Evolutionary conservation across 2,329 filamentous ascomycete genomes (phyloP).

Genomic region (Penicillium sp.): DNA sequence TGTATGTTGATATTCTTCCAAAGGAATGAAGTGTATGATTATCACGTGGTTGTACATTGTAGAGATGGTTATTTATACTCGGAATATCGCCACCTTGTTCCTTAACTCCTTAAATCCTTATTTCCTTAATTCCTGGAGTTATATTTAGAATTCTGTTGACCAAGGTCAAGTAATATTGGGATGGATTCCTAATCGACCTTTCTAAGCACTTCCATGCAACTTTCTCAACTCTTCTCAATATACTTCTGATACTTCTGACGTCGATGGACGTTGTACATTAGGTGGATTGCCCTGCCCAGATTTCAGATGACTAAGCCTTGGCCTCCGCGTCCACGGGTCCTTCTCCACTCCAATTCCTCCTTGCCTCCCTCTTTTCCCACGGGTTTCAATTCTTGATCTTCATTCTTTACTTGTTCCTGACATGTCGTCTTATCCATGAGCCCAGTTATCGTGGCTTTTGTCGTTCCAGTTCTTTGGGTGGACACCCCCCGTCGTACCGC

Average conservation of each 20-base stretch:
- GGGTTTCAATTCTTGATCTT: not conserved
- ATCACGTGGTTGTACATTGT: not conserved
- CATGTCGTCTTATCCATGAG: conserved; percentile 21
- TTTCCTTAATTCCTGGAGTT: not conserved
- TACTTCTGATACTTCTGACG: too few relatives aligned
- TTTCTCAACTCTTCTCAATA: not conserved
- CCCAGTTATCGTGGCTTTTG: conserved; percentile 13
- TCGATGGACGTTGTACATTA: not conserved
- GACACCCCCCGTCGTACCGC: conserved; percentile 18
- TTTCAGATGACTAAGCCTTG: conserved; percentile 21
- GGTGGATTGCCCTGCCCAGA: not conserved
- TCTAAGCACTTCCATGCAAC: not conserved
- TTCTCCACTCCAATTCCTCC: conserved; percentile 21
- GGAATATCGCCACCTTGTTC: not conserved
- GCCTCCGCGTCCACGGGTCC: conserved; percentile 15
- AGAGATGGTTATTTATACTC: not conserved
- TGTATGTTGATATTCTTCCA: not conserved
- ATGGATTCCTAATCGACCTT: not conserved
- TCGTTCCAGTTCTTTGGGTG: conserved; percentile 24
- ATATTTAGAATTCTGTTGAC: not conserved
- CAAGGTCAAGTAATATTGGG: not conserved
- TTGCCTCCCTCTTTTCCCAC: conserved; percentile 12
- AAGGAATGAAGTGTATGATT: not conserved
- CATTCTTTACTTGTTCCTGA: conserved; percentile 1
- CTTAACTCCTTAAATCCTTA: not conserved